phyloP scores from a whole-genome alignment of 371 early-diverging fungal species.

The Mucor indicus region DNA sequence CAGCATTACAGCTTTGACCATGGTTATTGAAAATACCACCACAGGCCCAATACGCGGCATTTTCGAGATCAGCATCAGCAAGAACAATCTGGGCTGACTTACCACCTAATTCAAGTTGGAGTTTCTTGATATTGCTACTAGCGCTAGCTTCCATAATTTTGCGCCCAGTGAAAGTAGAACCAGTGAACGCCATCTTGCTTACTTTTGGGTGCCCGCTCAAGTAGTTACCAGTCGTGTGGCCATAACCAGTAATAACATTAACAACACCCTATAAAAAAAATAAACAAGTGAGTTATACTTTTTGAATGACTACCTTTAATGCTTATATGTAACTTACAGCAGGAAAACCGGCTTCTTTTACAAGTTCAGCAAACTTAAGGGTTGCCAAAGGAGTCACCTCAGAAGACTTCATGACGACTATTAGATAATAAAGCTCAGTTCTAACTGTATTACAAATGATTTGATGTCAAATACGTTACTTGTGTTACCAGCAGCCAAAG shows the following conservation, averaged over 20 bases:
- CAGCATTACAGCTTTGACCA: conserved; percentile 90
- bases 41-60: conserved; percentile 69
- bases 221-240: conserved; percentile 33
- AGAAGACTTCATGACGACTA: conserved; percentile 34
- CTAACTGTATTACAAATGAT: too few species aligned
- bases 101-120: conserved; percentile 89
- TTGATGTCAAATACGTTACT: too few species aligned
- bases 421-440: neutral
- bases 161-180: conserved; percentile 55
- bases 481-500: conserved; percentile 70
- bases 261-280: conserved; percentile 56
- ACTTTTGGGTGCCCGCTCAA: conserved; percentile 39
- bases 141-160: conserved; percentile 53
- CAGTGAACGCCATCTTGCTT: conserved; percentile 65
- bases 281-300: neutral
- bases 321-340: conserved; percentile 35
- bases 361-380: conserved; percentile 45
- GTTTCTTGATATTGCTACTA: conserved; percentile 65
- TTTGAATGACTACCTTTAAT: too few species aligned
- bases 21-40: conserved; percentile 76
- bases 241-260: conserved; percentile 60
- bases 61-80: conserved; percentile 78
- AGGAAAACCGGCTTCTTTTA: conserved; percentile 45
- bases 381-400: conserved; percentile 49
- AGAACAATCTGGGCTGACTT: conserved; percentile 87